phyloP scores from a whole-genome alignment of 371 early-diverging fungal genomes.

The Umbelopsis sp. region DNA sequence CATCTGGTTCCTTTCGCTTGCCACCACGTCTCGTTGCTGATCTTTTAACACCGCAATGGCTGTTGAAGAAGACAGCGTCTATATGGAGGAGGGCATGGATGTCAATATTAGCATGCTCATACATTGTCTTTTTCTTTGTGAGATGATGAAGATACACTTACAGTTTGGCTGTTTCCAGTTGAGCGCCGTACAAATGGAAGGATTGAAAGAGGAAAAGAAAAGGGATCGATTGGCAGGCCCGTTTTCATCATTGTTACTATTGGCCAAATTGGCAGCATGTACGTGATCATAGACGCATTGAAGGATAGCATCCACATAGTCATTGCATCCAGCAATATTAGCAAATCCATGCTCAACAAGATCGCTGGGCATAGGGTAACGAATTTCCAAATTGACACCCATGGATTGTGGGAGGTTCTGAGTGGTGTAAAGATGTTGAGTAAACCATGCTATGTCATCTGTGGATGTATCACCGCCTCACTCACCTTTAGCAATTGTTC shows the following conservation, averaged over 20 bases:
- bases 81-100: neutral
- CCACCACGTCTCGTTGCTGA: conserved; percentile 36
- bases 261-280: conserved; percentile 43
- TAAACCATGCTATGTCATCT: too few species aligned
- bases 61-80: conserved; percentile 89
- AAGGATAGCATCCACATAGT: conserved; percentile 83
- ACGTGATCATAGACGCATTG: conserved; percentile 77
- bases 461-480: conserved; percentile 14
- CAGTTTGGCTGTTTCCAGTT: conserved; percentile 98
- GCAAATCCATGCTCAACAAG: conserved; percentile 52
- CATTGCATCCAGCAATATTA: conserved; percentile 72
- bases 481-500: conserved; percentile 78
- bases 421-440: conserved; percentile 17
- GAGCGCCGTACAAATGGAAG: conserved; percentile 86
- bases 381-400: conserved; percentile 85
- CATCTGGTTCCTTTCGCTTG: conserved; percentile 39
- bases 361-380: conserved; percentile 77
- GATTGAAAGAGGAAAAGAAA: conserved; percentile 89
- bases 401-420: conserved; percentile 73
- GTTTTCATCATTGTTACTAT: conserved; percentile 36
- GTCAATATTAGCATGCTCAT: neutral
- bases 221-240: conserved; percentile 39
- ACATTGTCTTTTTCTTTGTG: neutral
- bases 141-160: conserved; percentile 38
- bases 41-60: conserved; percentile 74